Evolutionary conservation across 257 asterid species (phyloP), one percentile per base, ranked within the genome.

Genomic region (Salvia miltiorrhiza): DNA sequence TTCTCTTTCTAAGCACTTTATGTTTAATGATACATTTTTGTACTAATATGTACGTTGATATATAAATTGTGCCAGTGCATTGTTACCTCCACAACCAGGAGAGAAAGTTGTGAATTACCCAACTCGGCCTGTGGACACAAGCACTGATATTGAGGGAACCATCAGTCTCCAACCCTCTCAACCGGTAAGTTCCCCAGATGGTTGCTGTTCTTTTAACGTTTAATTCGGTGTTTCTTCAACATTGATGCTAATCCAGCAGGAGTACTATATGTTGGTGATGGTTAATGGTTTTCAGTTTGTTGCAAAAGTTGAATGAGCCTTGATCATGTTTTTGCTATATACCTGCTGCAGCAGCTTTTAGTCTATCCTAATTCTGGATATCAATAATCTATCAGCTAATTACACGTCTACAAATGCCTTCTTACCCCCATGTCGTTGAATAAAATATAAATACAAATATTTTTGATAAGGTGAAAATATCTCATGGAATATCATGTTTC

Each of bases 101-200:
- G 99, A 90, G 81, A 93, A 93, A 88, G 83, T 87, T 55, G 94
- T 93, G 59, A 88, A 83, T 71, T 93, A 93, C 85, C 97, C 96
- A 35, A 83, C 68, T 74, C 92, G 99, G 66, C 99, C 99, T 24
- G 97, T 93, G 81, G 97, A 90, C 79, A 83, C 96, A 63, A 71
- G 81, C 57, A 90, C 91, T 17, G 99, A 93, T 82, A 88, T 93
- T 73, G 99, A 88, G 82, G 99, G 97, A 77, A 88, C 99, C 64
- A 88, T 86, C 49, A 93, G 95, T 74, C 94, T 93, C 69, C 99
- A 93, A 84, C 89, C 96, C 72, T 78, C 96, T 78, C 97, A 89
- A 77, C 88, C 84, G 83, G 97, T 87, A 86, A 69, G 88, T 17
- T 65, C 61, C 35, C 76, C 43, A 26, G 37, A 55, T 74, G 56